phyloP scores from a whole-genome alignment of 148 eudicot genomes.

The Hydrangea macrophylla region DNA sequence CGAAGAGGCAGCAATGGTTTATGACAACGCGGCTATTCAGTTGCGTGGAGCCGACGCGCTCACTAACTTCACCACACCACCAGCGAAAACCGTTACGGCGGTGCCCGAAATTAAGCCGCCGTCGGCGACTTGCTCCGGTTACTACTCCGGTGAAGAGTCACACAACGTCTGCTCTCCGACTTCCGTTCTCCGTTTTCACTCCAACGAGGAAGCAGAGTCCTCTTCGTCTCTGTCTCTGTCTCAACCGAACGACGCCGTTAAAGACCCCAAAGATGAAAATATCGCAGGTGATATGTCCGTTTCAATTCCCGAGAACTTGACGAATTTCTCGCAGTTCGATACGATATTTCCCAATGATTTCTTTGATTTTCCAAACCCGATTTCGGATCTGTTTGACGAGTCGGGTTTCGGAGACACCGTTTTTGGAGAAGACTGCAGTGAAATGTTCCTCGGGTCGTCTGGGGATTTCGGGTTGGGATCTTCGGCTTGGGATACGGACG shows the following conservation, averaged over 20 bases:
- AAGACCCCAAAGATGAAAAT: neutral
- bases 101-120: slow-evolving; percentile 15
- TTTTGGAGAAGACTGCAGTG: slow-evolving; percentile 22
- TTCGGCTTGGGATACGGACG: slow-evolving; percentile 33
- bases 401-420: slow-evolving; percentile 15
- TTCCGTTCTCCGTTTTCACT: slow-evolving; percentile 48
- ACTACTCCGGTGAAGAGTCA: slow-evolving; percentile 47
- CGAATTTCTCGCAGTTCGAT: slow-evolving; percentile 24
- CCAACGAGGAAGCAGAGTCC: slow-evolving; percentile 29
- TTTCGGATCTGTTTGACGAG: slow-evolving; percentile 39
- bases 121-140: slow-evolving; percentile 21
- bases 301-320: slow-evolving; percentile 11
- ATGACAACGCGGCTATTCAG: slow-evolving; percentile 70
- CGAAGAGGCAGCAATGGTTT: slow-evolving; percentile 79
- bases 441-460: slow-evolving; percentile 20
- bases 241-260: slow-evolving; percentile 7
- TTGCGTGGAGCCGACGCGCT: slow-evolving; percentile 73
- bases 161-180: slow-evolving; percentile 46
- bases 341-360: slow-evolving; percentile 36
- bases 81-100: slow-evolving; percentile 7
- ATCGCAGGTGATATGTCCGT: neutral
- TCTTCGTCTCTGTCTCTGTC: slow-evolving; percentile 14
- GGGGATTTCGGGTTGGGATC: slow-evolving; percentile 38
- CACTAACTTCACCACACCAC: slow-evolving; percentile 48
- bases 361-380: slow-evolving; percentile 36